These are phyloP conservation scores for Irpex lacteus DNA, from an alignment of 1,284 basidiomycete species.

Conservation along the genomic window DNA sequence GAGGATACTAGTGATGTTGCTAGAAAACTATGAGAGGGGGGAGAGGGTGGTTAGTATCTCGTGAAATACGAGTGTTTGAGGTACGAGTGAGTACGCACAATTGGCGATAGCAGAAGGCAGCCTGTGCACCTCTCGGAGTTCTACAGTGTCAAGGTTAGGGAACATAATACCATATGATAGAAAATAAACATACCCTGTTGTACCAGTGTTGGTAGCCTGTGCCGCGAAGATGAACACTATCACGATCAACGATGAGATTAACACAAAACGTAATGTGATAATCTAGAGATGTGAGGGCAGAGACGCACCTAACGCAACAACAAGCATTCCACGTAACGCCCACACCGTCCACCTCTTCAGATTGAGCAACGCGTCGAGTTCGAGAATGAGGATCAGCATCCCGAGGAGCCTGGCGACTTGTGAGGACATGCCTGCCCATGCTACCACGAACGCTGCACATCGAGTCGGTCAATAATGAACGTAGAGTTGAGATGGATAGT, in stretches of 20 bases:
- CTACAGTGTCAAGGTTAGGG: background rate
- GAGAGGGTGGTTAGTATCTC: too few species aligned
- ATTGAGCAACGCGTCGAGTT: slow-evolving; percentile 34
- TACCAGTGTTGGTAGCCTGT: slow-evolving; percentile 41
- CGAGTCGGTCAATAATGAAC: background rate
- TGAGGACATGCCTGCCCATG: slow-evolving; percentile 45
- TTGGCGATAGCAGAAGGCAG: slow-evolving; percentile 35
- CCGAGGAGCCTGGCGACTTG: slow-evolving; percentile 43
- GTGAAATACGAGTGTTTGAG: too few species aligned
- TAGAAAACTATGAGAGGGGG: too few species aligned
- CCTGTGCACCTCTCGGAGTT: slow-evolving; percentile 17
- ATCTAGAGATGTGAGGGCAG: background rate
- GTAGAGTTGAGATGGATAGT: background rate
- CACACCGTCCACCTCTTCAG: slow-evolving; percentile 34
- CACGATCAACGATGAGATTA: background rate
- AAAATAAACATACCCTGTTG: slow-evolving; percentile 27
- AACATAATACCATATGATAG: background rate
- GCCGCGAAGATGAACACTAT: slow-evolving; percentile 43
- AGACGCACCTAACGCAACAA: slow-evolving; percentile 39
- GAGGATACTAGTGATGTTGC: slow-evolving; percentile 42
- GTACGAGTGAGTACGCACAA: too few species aligned
- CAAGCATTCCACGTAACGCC: slow-evolving; percentile 32
- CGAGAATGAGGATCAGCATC: slow-evolving; percentile 39
- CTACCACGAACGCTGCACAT: slow-evolving; percentile 43
- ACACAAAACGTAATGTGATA: background rate